Conservation (phyloP, 1,139 yeast species). For the Suhomyces bolitotheri region DNA sequence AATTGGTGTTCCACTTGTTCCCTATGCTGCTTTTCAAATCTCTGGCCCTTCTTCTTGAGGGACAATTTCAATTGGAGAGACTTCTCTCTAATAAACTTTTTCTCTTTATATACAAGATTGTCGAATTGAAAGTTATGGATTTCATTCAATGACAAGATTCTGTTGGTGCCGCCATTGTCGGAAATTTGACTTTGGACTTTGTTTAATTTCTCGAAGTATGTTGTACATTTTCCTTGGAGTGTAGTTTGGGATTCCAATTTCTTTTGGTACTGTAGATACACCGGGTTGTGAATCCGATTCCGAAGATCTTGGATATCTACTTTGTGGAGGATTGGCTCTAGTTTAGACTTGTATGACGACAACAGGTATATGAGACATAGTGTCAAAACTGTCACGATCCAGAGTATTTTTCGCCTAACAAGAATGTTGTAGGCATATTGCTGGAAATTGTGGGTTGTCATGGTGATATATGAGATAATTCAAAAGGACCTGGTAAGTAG, state of each 20-base stretch:
- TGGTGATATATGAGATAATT: no score
- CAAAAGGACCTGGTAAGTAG: no score
- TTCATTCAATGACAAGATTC: constrained; percentile 20
- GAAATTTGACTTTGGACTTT: not conserved
- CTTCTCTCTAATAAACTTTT: constrained; percentile 27
- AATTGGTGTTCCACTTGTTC: constrained; percentile 16
- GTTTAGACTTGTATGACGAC: no score
- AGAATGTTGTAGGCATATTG: not conserved
- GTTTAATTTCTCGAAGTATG: constrained; percentile 12
- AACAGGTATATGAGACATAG: no score
- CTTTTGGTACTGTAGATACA: not conserved
- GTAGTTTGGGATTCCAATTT: no score
- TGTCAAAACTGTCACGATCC: not conserved
- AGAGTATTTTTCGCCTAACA: not conserved
- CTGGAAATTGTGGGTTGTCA: no score
- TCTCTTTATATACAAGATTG: constrained; percentile 26
- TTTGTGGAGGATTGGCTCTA: not conserved
- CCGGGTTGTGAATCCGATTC: not conserved
- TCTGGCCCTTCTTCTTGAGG: constrained; percentile 17
- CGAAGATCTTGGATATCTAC: constrained; percentile 1
- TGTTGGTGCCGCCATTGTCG: not conserved
- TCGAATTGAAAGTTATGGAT: constrained; percentile 20
- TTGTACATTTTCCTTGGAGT: constrained; percentile 18
- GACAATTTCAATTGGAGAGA: constrained; percentile 12
- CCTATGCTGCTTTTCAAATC: constrained; percentile 16